Evolutionary conservation across 495 filamentous ascomycete species (phyloP).

Genomic region (Parmelia sp.): DNA sequence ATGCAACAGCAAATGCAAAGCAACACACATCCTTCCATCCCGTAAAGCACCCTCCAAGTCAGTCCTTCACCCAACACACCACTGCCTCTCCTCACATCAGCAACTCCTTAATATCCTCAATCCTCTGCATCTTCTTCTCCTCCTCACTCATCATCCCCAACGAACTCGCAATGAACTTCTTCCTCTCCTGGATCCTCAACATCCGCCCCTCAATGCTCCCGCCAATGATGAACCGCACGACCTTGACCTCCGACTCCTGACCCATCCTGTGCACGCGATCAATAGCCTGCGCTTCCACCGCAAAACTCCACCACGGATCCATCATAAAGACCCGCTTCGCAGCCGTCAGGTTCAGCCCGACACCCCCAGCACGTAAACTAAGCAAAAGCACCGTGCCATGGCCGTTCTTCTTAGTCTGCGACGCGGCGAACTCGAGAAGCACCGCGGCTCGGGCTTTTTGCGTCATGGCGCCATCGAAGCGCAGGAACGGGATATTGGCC

Average conservation of each 20-base stretch:
- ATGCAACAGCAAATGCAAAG: background rate
- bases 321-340: conserved; percentile 93
- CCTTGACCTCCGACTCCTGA: conserved; percentile 76
- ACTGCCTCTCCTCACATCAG: conserved; percentile 53
- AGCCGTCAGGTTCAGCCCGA: conserved; percentile 85
- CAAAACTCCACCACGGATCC: conserved; percentile 99
- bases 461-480: conserved; percentile 84
- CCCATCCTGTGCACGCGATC: conserved; percentile 99
- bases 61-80: background rate
- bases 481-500: conserved; percentile 68
- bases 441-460: conserved; percentile 78
- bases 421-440: conserved; percentile 56
- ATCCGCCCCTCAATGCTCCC: conserved; percentile 92
- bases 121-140: conserved; percentile 80
- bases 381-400: conserved; percentile 61
- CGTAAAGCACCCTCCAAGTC: background rate
- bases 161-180: conserved; percentile 89
- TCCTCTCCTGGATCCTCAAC: conserved; percentile 87
- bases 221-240: conserved; percentile 79
- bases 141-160: conserved; percentile 92
- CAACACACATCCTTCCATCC: background rate
- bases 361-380: conserved; percentile 83
- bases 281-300: conserved; percentile 94
- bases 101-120: conserved; percentile 91
- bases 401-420: conserved; percentile 27